Evolutionary conservation across 2,329 filamentous ascomycete species (phyloP).

Genomic region (Stylonectria norvegica): DNA sequence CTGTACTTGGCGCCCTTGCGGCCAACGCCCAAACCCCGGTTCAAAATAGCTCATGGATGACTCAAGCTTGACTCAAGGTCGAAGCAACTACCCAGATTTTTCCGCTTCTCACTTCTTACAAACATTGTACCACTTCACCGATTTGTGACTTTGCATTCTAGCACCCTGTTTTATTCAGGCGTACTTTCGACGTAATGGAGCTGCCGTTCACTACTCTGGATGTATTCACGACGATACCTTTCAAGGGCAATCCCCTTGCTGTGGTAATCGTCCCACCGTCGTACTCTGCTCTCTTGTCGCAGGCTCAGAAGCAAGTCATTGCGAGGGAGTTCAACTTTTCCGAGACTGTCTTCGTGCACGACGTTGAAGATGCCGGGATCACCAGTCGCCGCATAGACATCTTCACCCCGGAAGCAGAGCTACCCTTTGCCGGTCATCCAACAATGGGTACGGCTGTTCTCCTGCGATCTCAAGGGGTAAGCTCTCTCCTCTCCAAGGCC

Average conservation of each 20-base stretch:
- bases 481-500: constrained; percentile 50
- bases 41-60: too few relatives aligned
- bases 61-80: too few relatives aligned
- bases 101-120: too few relatives aligned
- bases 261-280: constrained; percentile 49
- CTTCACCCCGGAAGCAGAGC: constrained; percentile 51
- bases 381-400: constrained; percentile 49
- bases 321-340: constrained; percentile 61
- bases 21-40: too few relatives aligned
- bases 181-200: constrained; percentile 30
- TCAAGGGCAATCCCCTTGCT: constrained; percentile 57
- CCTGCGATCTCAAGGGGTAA: constrained; percentile 37
- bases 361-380: constrained; percentile 30
- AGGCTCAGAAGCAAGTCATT: constrained; percentile 53
- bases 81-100: too few relatives aligned
- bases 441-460: constrained; percentile 54
- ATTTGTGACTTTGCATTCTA: too few relatives aligned
- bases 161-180: too few relatives aligned
- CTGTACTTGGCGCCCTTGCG: too few relatives aligned
- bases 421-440: constrained; percentile 61
- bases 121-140: too few relatives aligned
- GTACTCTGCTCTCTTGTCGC: constrained; percentile 28
- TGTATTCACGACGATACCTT: constrained; percentile 52
- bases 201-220: constrained; percentile 52
- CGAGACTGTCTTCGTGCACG: constrained; percentile 60